These are phyloP conservation scores for Musa troglodytarum DNA, from an alignment of 176 grass and related monocot species.

Conservation along the genomic window DNA sequence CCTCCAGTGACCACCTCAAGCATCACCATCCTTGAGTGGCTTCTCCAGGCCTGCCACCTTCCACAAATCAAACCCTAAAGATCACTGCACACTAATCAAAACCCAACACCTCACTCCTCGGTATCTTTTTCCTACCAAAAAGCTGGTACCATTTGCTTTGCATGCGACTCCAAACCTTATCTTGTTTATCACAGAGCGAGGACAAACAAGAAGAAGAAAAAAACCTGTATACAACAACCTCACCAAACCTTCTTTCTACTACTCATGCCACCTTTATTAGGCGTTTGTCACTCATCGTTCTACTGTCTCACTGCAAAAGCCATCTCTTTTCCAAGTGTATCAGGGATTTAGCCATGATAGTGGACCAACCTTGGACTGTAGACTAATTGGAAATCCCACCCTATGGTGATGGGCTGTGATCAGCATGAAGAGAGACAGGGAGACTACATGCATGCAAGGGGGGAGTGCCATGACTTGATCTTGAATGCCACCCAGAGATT, in stretches of 20 bases:
- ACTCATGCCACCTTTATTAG: neutral
- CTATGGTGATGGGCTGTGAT: no score
- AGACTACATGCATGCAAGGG: no score
- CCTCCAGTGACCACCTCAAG: neutral
- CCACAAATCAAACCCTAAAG: neutral
- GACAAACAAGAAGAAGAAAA: neutral
- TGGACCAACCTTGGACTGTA: neutral
- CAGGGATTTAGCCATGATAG: neutral
- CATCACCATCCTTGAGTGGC: neutral
- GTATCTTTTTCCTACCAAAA: slow-evolving; percentile 1
- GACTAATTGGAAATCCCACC: neutral
- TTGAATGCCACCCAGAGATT: no score
- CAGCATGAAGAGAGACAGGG: no score
- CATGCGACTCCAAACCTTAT: neutral
- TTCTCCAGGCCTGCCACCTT: no score
- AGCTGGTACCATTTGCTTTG: neutral
- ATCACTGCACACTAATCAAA: neutral
- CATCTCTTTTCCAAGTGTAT: neutral
- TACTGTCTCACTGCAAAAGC: neutral
- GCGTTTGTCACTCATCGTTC: neutral
- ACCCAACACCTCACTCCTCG: neutral
- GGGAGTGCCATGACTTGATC: no score
- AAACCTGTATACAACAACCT: neutral
- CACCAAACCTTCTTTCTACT: neutral
- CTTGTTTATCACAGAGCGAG: neutral